Conservation (phyloP, 2,329 filamentous ascomycete genomes). For the Plenodomus lindquistii region DNA sequence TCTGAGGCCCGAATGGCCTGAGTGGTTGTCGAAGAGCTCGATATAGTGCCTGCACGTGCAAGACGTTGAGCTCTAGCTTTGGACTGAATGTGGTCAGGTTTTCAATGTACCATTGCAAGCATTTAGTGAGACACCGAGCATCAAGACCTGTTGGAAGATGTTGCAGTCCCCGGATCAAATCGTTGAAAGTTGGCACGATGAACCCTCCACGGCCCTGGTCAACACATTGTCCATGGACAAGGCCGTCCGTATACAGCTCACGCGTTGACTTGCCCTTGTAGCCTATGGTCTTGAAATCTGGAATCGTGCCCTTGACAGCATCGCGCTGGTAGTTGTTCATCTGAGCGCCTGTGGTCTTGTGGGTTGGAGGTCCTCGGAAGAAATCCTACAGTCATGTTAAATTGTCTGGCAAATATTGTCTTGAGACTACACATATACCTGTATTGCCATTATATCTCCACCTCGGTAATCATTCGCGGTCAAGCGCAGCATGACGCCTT, state of each 20-base stretch:
- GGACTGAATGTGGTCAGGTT: slow-evolving; percentile 20
- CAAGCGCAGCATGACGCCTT: slow-evolving; percentile 26
- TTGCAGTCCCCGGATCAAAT: slow-evolving; percentile 23
- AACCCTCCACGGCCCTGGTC: slow-evolving; percentile 5
- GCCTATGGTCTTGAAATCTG: slow-evolving; percentile 11
- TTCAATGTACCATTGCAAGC: slow-evolving; percentile 25
- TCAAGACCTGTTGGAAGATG: slow-evolving; percentile 22
- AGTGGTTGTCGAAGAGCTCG: slow-evolving; percentile 21
- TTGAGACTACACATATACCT: slow-evolving; percentile 6
- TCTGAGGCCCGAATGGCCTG: slow-evolving; percentile 16
- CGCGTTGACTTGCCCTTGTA: slow-evolving; percentile 16
- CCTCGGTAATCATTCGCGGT: slow-evolving; percentile 25
- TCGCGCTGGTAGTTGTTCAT: slow-evolving; percentile 23
- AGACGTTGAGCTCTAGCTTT: slow-evolving; percentile 26
- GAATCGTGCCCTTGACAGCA: slow-evolving; percentile 6
- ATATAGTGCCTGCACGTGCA: slow-evolving; percentile 29
- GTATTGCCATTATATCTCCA: slow-evolving; percentile 24
- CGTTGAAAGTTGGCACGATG: slow-evolving; percentile 21
- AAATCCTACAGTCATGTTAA: slow-evolving; percentile 8
- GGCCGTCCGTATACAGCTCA: slow-evolving; percentile 15
- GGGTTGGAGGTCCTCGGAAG: slow-evolving; percentile 19
- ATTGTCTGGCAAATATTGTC: too few species aligned
- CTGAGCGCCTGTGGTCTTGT: slow-evolving; percentile 1
- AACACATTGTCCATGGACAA: slow-evolving; percentile 10
- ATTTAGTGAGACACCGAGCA: slow-evolving; percentile 24